phyloP scores from a whole-genome alignment of 441 rosid genomes.

The Populus trichocarpa region DNA sequence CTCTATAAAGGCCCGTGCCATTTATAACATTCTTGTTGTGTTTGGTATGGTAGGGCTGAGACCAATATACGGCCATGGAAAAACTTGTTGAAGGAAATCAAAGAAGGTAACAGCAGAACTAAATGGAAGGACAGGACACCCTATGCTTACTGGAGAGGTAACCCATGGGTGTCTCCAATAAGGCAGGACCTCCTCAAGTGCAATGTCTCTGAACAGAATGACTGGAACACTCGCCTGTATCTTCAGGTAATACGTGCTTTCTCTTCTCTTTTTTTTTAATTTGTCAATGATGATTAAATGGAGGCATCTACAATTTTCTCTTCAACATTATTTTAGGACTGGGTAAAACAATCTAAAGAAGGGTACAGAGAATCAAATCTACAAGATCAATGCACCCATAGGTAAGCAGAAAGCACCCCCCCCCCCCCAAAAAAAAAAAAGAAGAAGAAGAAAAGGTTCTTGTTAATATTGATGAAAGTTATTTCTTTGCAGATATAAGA shows the following conservation, averaged over 20 bases:
- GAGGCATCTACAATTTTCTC: neutral
- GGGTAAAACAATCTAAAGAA: conserved; percentile 45
- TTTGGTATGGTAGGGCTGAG: conserved; percentile 47
- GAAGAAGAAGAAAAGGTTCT: too few species aligned
- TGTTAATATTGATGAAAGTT: neutral
- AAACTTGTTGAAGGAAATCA: conserved; percentile 36
- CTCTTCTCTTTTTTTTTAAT: neutral
- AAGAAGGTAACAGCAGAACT: conserved; percentile 43
- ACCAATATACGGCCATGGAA: conserved; percentile 50
- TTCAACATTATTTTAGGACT: conserved; percentile 44
- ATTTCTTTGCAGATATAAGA: conserved; percentile 52
- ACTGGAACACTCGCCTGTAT: conserved; percentile 55
- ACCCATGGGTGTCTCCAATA: conserved; percentile 40
- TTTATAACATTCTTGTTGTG: too few species aligned
- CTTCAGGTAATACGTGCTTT: conserved; percentile 32
- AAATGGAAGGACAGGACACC: conserved; percentile 52
- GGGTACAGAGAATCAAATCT: conserved; percentile 66
- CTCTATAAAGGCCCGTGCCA: neutral
- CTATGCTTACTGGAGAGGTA: conserved; percentile 64
- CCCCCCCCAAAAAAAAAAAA: too few species aligned
- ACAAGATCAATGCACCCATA: conserved; percentile 58
- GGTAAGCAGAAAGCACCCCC: conserved; percentile 31
- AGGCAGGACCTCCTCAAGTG: conserved; percentile 56
- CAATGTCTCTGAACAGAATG: conserved; percentile 42
- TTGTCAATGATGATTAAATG: neutral